These are phyloP conservation scores for Boletus mariae DNA, from an alignment of 1,284 basidiomycete genomes.

Conservation along the genomic window DNA sequence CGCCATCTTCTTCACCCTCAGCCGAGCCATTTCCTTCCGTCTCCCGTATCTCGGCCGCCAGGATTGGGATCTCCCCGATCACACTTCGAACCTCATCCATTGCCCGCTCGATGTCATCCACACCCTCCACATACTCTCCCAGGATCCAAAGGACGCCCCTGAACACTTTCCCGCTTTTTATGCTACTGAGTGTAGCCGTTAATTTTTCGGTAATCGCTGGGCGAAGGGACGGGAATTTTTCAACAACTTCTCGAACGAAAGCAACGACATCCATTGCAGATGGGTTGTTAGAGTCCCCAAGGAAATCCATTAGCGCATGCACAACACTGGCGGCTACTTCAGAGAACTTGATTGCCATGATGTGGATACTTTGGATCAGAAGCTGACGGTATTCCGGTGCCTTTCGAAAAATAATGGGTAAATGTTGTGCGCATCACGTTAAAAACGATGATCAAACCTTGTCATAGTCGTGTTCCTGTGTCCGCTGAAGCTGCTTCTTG, in stretches of 20 bases:
- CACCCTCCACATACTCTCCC: slow-evolving; percentile 84
- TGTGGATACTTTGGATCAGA: slow-evolving; percentile 95
- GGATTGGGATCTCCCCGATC: slow-evolving; percentile 93
- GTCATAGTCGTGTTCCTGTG: slow-evolving; percentile 82
- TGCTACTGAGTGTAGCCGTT: slow-evolving; percentile 78
- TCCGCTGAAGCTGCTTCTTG: slow-evolving; percentile 96
- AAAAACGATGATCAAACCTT: slow-evolving; percentile 46
- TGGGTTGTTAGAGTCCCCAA: slow-evolving; percentile 94
- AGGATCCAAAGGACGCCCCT: slow-evolving; percentile 97
- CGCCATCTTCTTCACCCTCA: slow-evolving; percentile 41
- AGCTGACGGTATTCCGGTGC: slow-evolving; percentile 94
- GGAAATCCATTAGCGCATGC: slow-evolving; percentile 97
- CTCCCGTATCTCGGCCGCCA: slow-evolving; percentile 86
- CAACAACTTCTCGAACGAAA: slow-evolving; percentile 96
- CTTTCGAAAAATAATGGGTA: slow-evolving; percentile 36
- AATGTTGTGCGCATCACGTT: neutral
- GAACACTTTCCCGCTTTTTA: slow-evolving; percentile 98
- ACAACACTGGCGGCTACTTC: slow-evolving; percentile 97
- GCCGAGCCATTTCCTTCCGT: slow-evolving; percentile 48
- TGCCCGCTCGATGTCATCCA: slow-evolving; percentile 65
- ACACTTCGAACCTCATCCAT: slow-evolving; percentile 86
- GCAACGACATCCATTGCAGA: slow-evolving; percentile 94
- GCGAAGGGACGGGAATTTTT: slow-evolving; percentile 93
- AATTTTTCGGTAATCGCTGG: slow-evolving; percentile 85
- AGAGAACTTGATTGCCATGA: slow-evolving; percentile 97